phyloP scores from a whole-genome alignment of 176 grass and related monocot genomes.

The Cenchrus fungigraminus region DNA sequence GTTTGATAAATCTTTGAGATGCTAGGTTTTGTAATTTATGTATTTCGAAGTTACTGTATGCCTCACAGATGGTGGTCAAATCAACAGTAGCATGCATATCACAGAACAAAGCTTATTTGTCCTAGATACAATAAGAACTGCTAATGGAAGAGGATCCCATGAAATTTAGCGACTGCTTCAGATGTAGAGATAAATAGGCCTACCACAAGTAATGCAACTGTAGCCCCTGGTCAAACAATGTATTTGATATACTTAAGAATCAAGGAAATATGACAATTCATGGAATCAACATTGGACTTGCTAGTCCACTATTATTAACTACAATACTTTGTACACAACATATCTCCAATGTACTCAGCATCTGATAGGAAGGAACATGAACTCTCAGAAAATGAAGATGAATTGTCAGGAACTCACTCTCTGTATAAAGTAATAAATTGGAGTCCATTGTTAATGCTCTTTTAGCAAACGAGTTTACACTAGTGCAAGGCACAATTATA shows the following conservation, averaged over 20 bases:
- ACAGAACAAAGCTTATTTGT: not conserved
- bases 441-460: not conserved
- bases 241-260: constrained; percentile 1
- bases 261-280: not conserved
- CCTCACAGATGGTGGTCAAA: not conserved
- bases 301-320: constrained; percentile 11
- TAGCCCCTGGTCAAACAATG: constrained; percentile 4
- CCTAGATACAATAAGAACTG: not conserved
- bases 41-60: not conserved
- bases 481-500: not conserved
- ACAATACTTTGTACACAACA: not conserved
- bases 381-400: not conserved
- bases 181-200: constrained; percentile 25
- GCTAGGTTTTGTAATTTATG: not conserved
- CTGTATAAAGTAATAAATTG: not conserved
- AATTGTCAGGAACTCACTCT: not conserved
- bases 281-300: constrained; percentile 24
- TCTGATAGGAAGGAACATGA: not conserved
- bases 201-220: not conserved
- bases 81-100: constrained; percentile 5
- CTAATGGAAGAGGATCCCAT: not conserved
- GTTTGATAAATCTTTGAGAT: not conserved
- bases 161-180: not conserved
- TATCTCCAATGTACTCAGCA: not conserved
- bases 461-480: constrained; percentile 15